Percentiles rank a stretch among this genome's conserved stretches.
Evolutionary conservation across 441 rosid species (phyloP).

Genomic region (Erodium texanum): DNA sequence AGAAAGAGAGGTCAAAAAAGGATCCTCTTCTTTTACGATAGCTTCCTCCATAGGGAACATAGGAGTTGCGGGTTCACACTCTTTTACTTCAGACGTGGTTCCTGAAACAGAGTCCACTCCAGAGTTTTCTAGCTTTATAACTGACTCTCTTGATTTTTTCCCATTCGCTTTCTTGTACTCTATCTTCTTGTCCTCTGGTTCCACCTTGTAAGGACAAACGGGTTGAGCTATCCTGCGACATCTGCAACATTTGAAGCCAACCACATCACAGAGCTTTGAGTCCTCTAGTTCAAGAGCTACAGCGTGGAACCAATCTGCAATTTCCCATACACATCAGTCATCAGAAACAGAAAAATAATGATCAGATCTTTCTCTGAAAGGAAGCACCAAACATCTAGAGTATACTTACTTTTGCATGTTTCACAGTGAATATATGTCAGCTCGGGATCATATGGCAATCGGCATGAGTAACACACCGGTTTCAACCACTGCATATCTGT

Average conservation of each 20-base stretch:
- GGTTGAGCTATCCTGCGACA: constrained; percentile 85
- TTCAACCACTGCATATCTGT: constrained; percentile 22
- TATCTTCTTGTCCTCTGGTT: constrained; percentile 31
- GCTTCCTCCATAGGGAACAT: constrained; percentile 35
- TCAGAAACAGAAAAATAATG: not conserved
- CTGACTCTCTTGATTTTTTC: constrained; percentile 13
- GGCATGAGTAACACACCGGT: constrained; percentile 60
- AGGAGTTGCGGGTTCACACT: constrained; percentile 39
- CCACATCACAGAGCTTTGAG: constrained; percentile 53
- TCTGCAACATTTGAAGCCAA: constrained; percentile 92
- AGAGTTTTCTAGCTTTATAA: constrained; percentile 33
- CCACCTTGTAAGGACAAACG: constrained; percentile 63
- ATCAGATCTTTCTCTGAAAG: not conserved
- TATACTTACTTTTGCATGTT: constrained; percentile 61
- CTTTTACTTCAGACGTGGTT: constrained; percentile 36
- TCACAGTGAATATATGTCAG: constrained; percentile 73
- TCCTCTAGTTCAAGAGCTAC: constrained; percentile 72
- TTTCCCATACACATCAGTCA: constrained; percentile 7
- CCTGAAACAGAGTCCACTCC: constrained; percentile 36
- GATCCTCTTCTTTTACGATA: constrained; percentile 45
- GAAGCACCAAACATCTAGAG: not conserved
- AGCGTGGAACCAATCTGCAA: constrained; percentile 88
- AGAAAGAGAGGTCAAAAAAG: constrained; percentile 47
- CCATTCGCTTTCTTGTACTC: constrained; percentile 22
- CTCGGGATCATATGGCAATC: constrained; percentile 45